Base-by-base conservation (phyloP, 1,284 basidiomycete species). In the Melampsora larici-populina region DNA sequence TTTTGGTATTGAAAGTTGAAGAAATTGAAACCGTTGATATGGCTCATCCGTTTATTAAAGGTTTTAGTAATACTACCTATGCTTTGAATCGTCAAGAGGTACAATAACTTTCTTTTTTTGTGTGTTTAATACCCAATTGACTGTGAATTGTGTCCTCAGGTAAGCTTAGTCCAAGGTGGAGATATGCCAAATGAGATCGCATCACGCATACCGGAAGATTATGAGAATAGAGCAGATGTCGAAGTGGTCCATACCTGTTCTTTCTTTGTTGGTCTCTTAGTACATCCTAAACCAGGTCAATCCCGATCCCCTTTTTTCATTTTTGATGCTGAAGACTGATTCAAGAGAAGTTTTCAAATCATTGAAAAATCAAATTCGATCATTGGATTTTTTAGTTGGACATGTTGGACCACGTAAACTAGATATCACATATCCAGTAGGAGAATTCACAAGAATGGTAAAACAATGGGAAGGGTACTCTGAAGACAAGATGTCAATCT, bases 381-480 rank as follows among this genome's bases (percentile, higher is more conserved):
- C 60, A 71, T n/a, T 58, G 29, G 26, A 55, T 70, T 67, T 51
- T 68, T 78, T 36, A 72, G 73, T 70, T 55, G 71, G 76, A 72
- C 84, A 84, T 81, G 77, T 82, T 81, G 78, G 84, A 81, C 75
- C 80, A 79, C 80, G 80, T 80, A 91, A 89, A 82, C 87, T 99
- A 79, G 97, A 99, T 84, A 94, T 99, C 78, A 97, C 94, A 78
- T 98, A 95, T 85, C 95, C 97, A 1, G 97, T 94, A 6, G 92
- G 90, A 55, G 93, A 97, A 82, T 99, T 99, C 84, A 93, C 91
- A n/a, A 92, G 94, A 82, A 88, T 92, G 77, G 94, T 96, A 82
- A 97, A 96, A 84, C 86, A 89, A 85, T 99, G 97, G 95, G 96
- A 98, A 82, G 92, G 92, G 84, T 99, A 91, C 82, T 93, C 97